These are phyloP conservation scores for Fusarium anguioides DNA, from an alignment of 2,329 filamentous ascomycete genomes.

Conservation along the genomic window DNA sequence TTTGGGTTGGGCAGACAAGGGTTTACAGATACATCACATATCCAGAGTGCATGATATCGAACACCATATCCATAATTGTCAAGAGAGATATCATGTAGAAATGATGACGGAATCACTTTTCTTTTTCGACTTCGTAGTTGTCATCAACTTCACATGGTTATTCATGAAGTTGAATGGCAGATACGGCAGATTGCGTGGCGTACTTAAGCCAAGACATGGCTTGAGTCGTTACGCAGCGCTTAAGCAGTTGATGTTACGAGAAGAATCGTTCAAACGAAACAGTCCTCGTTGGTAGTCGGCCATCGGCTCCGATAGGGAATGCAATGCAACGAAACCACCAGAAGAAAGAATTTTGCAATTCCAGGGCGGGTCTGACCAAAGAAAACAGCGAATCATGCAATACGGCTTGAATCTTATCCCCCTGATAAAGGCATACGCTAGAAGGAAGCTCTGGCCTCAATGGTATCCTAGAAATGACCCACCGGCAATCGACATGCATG, in stretches of 20 bases:
- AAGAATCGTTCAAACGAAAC: slow-evolving; percentile 11
- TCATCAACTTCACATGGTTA: background rate
- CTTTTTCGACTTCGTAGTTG: background rate
- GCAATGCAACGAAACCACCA: slow-evolving; percentile 8
- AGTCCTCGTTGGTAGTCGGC: slow-evolving; percentile 22
- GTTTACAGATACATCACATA: background rate
- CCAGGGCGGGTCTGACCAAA: slow-evolving; percentile 24
- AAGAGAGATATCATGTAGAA: background rate
- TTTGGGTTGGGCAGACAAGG: slow-evolving; percentile 5
- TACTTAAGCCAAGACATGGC: slow-evolving; percentile 2
- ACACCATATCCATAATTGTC: background rate
- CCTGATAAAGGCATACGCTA: slow-evolving; percentile 41
- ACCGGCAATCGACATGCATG: slow-evolving; percentile 37
- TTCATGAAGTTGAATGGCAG: background rate
- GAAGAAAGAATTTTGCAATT: slow-evolving; percentile 40
- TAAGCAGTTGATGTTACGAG: slow-evolving; percentile 38
- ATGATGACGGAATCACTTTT: background rate
- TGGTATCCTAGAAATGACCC: slow-evolving; percentile 16
- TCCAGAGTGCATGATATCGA: background rate
- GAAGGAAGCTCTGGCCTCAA: slow-evolving; percentile 18
- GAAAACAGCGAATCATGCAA: slow-evolving; percentile 35
- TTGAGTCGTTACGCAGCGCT: slow-evolving; percentile 26
- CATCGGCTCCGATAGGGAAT: slow-evolving; percentile 40
- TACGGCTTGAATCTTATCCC: slow-evolving; percentile 6
- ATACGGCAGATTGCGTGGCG: slow-evolving; percentile 4